Evolutionary conservation across 2,329 filamentous ascomycete genomes (phyloP).

Genomic region (Xylaria sp.): DNA sequence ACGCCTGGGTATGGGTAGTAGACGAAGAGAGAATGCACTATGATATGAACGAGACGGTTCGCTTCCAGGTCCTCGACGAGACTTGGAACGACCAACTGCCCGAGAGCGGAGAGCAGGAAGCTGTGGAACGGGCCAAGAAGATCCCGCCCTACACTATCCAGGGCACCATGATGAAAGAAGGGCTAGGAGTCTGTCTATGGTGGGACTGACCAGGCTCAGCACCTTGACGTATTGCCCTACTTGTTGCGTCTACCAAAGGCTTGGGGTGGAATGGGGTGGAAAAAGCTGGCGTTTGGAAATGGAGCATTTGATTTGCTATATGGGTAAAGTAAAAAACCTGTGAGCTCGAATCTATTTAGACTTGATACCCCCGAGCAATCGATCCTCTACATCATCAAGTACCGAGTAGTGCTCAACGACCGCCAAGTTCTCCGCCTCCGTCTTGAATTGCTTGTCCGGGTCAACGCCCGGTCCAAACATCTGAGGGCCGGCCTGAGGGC

Average conservation of each 20-base stretch:
- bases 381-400: conserved; percentile 83
- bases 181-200: conserved; percentile 68
- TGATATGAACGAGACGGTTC: conserved; percentile 86
- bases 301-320: conserved; percentile 21
- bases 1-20: conserved; percentile 83
- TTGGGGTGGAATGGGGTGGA: background rate
- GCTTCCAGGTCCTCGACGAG: conserved; percentile 85
- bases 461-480: conserved; percentile 94
- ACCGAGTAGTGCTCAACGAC: conserved; percentile 95
- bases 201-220: conserved; percentile 52
- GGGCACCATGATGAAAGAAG: conserved; percentile 67
- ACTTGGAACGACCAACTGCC: conserved; percentile 90
- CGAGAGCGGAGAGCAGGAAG: conserved; percentile 65
- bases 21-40: conserved; percentile 80
- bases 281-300: conserved; percentile 27
- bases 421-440: conserved; percentile 92
- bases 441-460: conserved; percentile 92
- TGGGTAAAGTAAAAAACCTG: background rate
- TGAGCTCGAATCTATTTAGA: conserved; percentile 41
- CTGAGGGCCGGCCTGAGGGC: conserved; percentile 65
- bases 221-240: conserved; percentile 1
- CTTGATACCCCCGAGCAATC: conserved; percentile 68
- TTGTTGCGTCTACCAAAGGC: conserved; percentile 18
- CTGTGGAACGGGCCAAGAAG: conserved; percentile 60
- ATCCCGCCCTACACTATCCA: conserved; percentile 72